Evolutionary conservation across 2,329 filamentous ascomycete species (phyloP), one percentile per base, ranked within the genome.

Genomic region (Beauveria rudraprayagi): DNA sequence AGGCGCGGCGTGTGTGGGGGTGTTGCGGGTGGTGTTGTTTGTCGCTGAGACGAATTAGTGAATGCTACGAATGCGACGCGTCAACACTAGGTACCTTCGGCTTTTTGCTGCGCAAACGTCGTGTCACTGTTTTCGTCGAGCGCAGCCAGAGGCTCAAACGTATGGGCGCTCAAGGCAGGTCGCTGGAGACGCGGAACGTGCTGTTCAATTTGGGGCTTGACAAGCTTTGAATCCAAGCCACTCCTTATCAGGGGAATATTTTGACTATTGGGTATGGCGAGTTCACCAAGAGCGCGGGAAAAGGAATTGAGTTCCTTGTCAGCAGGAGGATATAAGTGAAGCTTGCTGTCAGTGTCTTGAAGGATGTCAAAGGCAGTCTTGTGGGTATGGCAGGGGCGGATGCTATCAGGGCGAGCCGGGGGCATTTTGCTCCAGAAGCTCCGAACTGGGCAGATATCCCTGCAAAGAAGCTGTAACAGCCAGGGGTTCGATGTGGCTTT

Each of bases 151-250:
- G 72, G 71, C 60, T 72, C 70, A 61, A 75, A 75, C 1, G 67
- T 71, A 30, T 72, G 68, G n/a, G 64, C 58, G 34, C 70, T 68
- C 53, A 71, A 65, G 37, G 67, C 65, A 19, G 70, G 68, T n/a
- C 71, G 73, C 43, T 69, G 70, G 62, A 51, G 60, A 19, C 67
- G 68, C 54, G 63, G 55, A 57, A 65, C 63, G 53, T 67, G 67
- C 55, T 68, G 64, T 19, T 64, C 56, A 57, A 60, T 63, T 47
- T 64, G 63, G 61, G 54, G 34, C 53, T 62, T 64, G 64, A 64
- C 62, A 30, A 46, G 50, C 55, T 64, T 65, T 58, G 44, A 10
- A 46, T 65, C 66, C 37, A 60, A 50, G 50, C 62, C 57, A 53
- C 63, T 56, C 22, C 58, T 48, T 7, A 30, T 28, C 19, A 19